phyloP scores from a whole-genome alignment of 1,284 basidiomycete genomes.

The Farysia itapuensis region DNA sequence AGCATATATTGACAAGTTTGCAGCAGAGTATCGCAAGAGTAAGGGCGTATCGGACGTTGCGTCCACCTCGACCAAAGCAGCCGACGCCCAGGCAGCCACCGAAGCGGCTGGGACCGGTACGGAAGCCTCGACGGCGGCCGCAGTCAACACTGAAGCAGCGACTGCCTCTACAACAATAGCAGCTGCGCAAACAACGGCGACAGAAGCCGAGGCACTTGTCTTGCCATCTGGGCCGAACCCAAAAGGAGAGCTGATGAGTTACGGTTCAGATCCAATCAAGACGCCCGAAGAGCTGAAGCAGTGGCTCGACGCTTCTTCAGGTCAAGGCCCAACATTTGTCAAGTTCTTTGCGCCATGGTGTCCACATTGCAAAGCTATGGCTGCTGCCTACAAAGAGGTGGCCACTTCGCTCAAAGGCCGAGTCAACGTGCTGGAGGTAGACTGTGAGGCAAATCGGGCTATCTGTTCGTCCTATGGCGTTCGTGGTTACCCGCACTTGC shows the following conservation, averaged over 20 bases:
- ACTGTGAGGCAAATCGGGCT: slow-evolving; percentile 45
- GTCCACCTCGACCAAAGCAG: neutral
- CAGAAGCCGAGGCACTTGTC: slow-evolving; percentile 5
- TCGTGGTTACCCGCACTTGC: slow-evolving; percentile 45
- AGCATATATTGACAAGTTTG: slow-evolving; percentile 44
- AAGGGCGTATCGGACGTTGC: slow-evolving; percentile 30
- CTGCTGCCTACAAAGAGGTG: slow-evolving; percentile 37
- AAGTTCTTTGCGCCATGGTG: slow-evolving; percentile 59
- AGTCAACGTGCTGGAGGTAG: slow-evolving; percentile 53
- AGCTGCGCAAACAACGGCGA: neutral
- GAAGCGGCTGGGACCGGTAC: slow-evolving; percentile 1
- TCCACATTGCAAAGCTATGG: slow-evolving; percentile 58
- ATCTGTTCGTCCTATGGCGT: slow-evolving; percentile 42
- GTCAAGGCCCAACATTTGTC: slow-evolving; percentile 52
- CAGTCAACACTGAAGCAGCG: slow-evolving; percentile 1
- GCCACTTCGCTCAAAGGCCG: slow-evolving; percentile 39
- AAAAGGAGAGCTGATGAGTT: slow-evolving; percentile 42
- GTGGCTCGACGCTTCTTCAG: slow-evolving; percentile 39
- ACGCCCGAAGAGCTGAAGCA: slow-evolving; percentile 31
- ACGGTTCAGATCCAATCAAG: slow-evolving; percentile 30
- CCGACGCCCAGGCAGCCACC: slow-evolving; percentile 1
- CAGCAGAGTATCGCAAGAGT: slow-evolving; percentile 25
- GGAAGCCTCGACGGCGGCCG: slow-evolving; percentile 1
- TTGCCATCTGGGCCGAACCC: slow-evolving; percentile 42
- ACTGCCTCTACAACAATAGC: neutral